Percentiles rank a stretch among this genome's conserved stretches.
phyloP scores from a whole-genome alignment of 73 alveolate genomes.

The Breviolum minutum region DNA sequence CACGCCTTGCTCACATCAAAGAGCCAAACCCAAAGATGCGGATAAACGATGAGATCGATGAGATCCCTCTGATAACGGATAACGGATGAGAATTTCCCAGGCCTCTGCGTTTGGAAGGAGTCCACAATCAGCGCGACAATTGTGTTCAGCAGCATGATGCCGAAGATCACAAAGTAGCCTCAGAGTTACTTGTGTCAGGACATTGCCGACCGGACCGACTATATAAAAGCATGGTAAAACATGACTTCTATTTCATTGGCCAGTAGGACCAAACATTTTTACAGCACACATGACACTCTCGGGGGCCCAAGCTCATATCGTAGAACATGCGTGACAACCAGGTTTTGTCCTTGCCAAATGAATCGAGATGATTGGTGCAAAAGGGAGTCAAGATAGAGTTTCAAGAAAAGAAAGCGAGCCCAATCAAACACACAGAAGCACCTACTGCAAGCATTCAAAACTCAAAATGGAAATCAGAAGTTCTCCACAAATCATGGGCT shows the following conservation, averaged over 20 bases:
- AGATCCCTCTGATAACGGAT: neutral
- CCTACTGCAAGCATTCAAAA: no score
- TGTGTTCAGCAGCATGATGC: constrained; percentile 84
- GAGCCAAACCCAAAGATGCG: neutral
- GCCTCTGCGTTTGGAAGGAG: constrained; percentile 81
- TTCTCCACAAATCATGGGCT: no score
- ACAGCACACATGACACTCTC: no score
- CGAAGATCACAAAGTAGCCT: constrained; percentile 77
- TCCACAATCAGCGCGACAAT: constrained; percentile 80
- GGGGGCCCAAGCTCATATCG: neutral
- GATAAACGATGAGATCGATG: neutral
- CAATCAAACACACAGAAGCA: no score
- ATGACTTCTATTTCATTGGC: no score
- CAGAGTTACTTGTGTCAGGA: neutral
- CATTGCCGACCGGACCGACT: neutral
- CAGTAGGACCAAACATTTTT: no score
- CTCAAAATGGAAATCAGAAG: no score
- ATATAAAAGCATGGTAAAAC: neutral
- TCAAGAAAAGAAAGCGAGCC: no score
- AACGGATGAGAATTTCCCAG: neutral
- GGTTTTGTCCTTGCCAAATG: neutral
- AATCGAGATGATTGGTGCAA: no score
- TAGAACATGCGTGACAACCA: constrained; percentile 55
- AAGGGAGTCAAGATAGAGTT: no score
- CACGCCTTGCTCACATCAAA: constrained; percentile 1